Evolutionary conservation across 345 rosid species (phyloP), one percentile per base, ranked within the genome.

Genomic region (Gossypium arboreum): DNA sequence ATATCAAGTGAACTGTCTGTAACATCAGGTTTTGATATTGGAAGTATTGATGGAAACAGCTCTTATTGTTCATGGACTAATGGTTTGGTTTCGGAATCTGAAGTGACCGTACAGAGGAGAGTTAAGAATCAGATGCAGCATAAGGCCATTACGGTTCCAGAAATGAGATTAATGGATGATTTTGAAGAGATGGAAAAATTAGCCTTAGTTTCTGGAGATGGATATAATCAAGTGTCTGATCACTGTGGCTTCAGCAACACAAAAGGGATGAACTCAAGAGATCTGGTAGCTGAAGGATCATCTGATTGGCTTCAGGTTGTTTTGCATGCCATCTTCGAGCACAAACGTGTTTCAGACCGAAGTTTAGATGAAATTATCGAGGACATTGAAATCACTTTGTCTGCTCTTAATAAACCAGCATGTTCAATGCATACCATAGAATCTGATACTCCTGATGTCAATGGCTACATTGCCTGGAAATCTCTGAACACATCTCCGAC

Each of bases 231-330:
- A 25, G 27, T 24, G 12, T 22, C 71, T 76, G 85, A 81, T 62
- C 55, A 76, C 34, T 72, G 70, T 18, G 29, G 59, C 62, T 62
- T 61, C 27, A 17, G 61, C 3, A 58, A 75, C 41, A 68, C 27
- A 25, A 80, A 78, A 64, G 73, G 58, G 62, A 62, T 59, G 67
- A 64, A 73, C 18, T 60, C 80, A 3, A 61, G 74, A 80, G 82
- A 48, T 54, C 48, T 9, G 12, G 81, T 79, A 27, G 66, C 75
- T 27, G 88, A 81, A 45, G 73, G 74, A 64, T 79, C 92, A 62
- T 92, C 88, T 57, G 94, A 92, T 67, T 95, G 99, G 99, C 94
- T 95, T 79, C 98, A 92, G 86, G 96, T 81, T 61, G 98, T 92
- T 60, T 75, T 95, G 79, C 87, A 83, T 22, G 96, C 98, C 78